A percentile compares a stretch with the other conserved stretches of the same genome.
Evolutionary conservation across 208 protist species (phyloP).

Genomic region (Trypanosoma theileri): DNA sequence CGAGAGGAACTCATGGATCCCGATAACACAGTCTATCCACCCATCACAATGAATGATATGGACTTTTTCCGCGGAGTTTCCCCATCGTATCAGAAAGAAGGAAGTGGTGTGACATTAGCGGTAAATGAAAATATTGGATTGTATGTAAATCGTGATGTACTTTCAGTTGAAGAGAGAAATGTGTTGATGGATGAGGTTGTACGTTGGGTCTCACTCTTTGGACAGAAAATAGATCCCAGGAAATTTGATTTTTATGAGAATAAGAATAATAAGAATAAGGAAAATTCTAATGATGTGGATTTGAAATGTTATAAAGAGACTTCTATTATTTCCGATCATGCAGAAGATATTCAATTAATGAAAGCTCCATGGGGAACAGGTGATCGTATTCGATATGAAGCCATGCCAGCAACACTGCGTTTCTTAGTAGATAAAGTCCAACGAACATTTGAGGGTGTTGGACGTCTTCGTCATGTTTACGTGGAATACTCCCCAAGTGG

Average conservation of each 20-base stretch:
- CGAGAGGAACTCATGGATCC: slow-evolving; percentile 83
- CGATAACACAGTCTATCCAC: slow-evolving; percentile 49
- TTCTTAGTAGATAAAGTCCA: slow-evolving; percentile 55
- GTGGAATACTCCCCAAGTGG: slow-evolving; percentile 83
- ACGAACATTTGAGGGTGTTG: slow-evolving; percentile 45
- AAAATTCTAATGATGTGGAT: slow-evolving; percentile 12
- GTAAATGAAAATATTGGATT: slow-evolving; percentile 69
- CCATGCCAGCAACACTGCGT: slow-evolving; percentile 71
- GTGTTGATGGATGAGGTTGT: slow-evolving; percentile 66
- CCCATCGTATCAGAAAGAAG: slow-evolving; percentile 19
- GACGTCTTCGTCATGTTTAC: slow-evolving; percentile 83
- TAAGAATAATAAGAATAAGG: neutral
- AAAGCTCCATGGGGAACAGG: slow-evolving; percentile 83
- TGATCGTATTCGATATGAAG: slow-evolving; percentile 52
- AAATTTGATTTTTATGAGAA: slow-evolving; percentile 32
- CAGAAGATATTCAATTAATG: slow-evolving; percentile 81
- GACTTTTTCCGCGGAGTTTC: slow-evolving; percentile 58
- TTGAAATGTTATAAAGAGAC: slow-evolving; percentile 41
- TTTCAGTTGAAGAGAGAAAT: slow-evolving; percentile 42
- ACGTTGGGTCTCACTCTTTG: slow-evolving; percentile 45
- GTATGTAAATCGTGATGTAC: slow-evolving; percentile 30
- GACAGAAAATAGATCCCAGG: slow-evolving; percentile 54
- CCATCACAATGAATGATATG: slow-evolving; percentile 68
- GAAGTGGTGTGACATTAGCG: slow-evolving; percentile 31
- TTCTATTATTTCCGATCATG: slow-evolving; percentile 76